Evolutionary conservation across 306 rosid species (phyloP).

Genomic region (Castanospermum australe): DNA sequence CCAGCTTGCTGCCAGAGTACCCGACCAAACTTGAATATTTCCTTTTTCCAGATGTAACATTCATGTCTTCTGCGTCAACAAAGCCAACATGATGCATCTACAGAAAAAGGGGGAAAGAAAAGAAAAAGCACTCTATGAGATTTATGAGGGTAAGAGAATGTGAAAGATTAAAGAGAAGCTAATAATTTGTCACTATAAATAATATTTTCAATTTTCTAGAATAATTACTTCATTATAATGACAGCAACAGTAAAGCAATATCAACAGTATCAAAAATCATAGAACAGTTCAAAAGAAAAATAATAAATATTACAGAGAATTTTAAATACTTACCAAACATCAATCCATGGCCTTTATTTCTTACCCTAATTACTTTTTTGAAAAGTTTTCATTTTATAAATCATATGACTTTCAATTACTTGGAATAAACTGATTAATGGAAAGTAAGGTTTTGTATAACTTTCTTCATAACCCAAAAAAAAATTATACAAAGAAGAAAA

Average conservation of each 20-base stretch:
- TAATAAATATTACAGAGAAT: neutral
- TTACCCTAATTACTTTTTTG: neutral
- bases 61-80: constrained; percentile 90
- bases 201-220: neutral
- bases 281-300: neutral
- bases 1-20: constrained; percentile 87
- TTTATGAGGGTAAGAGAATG: neutral
- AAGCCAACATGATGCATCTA: constrained; percentile 97
- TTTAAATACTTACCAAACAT: neutral
- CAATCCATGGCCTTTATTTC: neutral
- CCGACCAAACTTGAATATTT: constrained; percentile 79
- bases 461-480: neutral
- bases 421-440: neutral
- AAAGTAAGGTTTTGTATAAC: neutral
- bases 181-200: neutral
- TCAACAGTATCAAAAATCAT: neutral
- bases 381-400: neutral
- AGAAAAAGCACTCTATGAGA: constrained; percentile 6
- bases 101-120: neutral
- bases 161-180: neutral
- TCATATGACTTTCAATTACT: neutral
- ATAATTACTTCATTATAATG: neutral
- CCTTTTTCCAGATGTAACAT: constrained; percentile 67
- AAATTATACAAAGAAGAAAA: neutral
- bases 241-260: neutral